Base-by-base conservation (phyloP, 169 alveolate genomes). In the Neospora caninum region DNA sequence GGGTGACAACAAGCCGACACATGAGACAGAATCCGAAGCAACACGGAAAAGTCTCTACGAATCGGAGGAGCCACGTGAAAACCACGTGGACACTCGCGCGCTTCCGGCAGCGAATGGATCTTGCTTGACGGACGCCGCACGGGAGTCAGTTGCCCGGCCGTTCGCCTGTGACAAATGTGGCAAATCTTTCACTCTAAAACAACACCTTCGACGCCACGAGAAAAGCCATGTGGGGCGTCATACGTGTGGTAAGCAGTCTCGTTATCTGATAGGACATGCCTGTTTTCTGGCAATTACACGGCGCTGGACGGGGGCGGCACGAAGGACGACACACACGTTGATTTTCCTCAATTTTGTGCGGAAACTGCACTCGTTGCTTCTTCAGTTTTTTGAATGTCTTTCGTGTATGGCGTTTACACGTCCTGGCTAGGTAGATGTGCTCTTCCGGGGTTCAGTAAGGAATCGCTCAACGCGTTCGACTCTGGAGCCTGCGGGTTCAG, bases 91-190 rank as follows among this genome's bases (percentile, higher is more conserved):
- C 58, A 49, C 22, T 13, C 4, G 22, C 13, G 58, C 4, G 58
- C 58, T 49, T 49, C 13, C 58, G 58, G 13, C 13, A 49, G 58
- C 58, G 58, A 13, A 13, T 4, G 73, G 31, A 27, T 29, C 73
- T 64, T 64, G n/a, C n/a, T 22, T 27, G 73, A 16, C 73, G 7
- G 73, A 16, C 58, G 13, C 4, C 16, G 20, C 73, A n/a, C 39
- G 39, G 39, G 86, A 78, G 39, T n/a, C 43, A 20, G 67, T 2
- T 22, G 31, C 38, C 18, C 58, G 89, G 38, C 64, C 89, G 22
- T 82, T 82, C 89, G 67, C 16, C 13, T 89, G 93, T 80, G 93
- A 70, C 41, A 78, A 89, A 38, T 89, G 93, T 27, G 88, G 93
- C 34, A 73, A 42, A 36, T 22, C 93, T 6, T 89, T 89, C 53